Evolutionary conservation across 306 rosid genomes (phyloP).

Genomic region (Carpinus fangiana): DNA sequence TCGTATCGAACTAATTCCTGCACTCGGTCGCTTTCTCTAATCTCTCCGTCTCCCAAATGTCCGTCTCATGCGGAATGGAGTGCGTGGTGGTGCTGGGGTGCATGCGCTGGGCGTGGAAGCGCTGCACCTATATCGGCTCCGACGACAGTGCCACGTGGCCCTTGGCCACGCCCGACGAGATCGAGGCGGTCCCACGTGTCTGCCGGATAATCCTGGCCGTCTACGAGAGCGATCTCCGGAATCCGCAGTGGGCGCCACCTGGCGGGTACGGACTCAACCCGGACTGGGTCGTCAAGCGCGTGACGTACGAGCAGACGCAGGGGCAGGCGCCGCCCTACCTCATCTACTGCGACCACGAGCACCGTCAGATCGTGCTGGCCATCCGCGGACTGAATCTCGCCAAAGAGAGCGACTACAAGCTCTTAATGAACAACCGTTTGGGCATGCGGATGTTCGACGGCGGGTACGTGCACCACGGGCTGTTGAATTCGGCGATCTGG

Average conservation of each 20-base stretch:
- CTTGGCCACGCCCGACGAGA: constrained; percentile 60
- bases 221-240: constrained; percentile 72
- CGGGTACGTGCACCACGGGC: constrained; percentile 79
- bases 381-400: constrained; percentile 75
- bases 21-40: too few species aligned
- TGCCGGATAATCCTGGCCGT: constrained; percentile 82
- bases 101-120: constrained; percentile 87
- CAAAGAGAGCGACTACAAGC: constrained; percentile 75
- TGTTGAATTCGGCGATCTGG: constrained; percentile 83
- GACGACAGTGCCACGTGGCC: constrained; percentile 89
- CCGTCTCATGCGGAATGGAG: constrained; percentile 72
- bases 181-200: constrained; percentile 69
- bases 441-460: constrained; percentile 93
- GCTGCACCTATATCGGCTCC: constrained; percentile 82
- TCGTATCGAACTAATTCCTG: too few species aligned
- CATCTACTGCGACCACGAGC: constrained; percentile 69
- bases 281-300: constrained; percentile 61
- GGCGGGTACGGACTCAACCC: constrained; percentile 65
- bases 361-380: constrained; percentile 70
- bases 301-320: constrained; percentile 43
- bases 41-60: constrained; percentile 38
- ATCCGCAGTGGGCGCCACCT: constrained; percentile 36
- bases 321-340: constrained; percentile 83
- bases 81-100: constrained; percentile 73
- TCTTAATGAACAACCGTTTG: constrained; percentile 55